A percentile compares a stretch with the other conserved stretches of the same genome.
Evolutionary conservation across 176 grass and related monocot genomes (phyloP).

Genomic region (Triticum turgidum): DNA sequence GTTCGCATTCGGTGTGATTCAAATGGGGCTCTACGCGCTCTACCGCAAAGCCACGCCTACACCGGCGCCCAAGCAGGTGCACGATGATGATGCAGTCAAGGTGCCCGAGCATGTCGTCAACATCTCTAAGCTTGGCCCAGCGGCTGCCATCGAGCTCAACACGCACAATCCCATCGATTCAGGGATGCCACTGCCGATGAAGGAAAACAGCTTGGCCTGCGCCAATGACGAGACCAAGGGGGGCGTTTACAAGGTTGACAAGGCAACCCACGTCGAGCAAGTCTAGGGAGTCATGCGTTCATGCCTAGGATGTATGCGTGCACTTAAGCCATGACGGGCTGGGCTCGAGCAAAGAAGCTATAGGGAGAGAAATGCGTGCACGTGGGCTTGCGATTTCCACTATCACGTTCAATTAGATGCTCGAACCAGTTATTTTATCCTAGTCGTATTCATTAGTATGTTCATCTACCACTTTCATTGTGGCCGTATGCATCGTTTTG

Average conservation of each 20-base stretch:
- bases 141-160: slow-evolving; percentile 19
- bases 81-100: no score
- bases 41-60: slow-evolving; percentile 22
- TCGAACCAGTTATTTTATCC: neutral
- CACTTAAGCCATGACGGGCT: neutral
- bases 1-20: slow-evolving; percentile 52
- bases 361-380: neutral
- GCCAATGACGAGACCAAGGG: neutral
- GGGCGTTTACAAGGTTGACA: neutral
- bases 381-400: neutral
- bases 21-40: slow-evolving; percentile 58
- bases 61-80: neutral
- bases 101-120: slow-evolving; percentile 40
- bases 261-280: neutral
- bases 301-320: no score
- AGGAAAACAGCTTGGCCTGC: neutral
- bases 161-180: no score
- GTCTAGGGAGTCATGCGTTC: neutral
- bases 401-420: neutral
- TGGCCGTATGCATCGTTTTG: no score
- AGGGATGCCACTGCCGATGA: neutral
- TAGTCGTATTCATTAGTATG: neutral
- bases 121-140: slow-evolving; percentile 11
- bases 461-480: no score
- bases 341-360: no score